phyloP scores from a whole-genome alignment of 2,329 filamentous ascomycete genomes.

The Phaeomoniella chlamydospora region DNA sequence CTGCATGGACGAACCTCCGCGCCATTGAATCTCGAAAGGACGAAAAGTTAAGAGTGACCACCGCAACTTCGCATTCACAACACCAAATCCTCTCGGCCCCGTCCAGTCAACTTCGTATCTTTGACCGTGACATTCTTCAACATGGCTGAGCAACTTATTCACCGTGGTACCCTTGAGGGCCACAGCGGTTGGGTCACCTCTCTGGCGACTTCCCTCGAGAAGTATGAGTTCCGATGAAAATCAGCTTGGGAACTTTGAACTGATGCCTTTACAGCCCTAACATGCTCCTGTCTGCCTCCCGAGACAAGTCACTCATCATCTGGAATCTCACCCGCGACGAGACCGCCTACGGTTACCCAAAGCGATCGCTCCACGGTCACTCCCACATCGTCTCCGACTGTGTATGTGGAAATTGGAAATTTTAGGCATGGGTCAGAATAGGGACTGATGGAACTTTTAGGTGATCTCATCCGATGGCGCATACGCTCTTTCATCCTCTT shows the following conservation, averaged over 20 bases:
- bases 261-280: constrained; percentile 57
- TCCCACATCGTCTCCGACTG: constrained; percentile 99
- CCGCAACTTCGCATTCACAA: background rate
- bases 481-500: constrained; percentile 96
- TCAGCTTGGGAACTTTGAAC: constrained; percentile 13
- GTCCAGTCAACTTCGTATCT: background rate
- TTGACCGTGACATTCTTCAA: constrained; percentile 14
- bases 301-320: constrained; percentile 99
- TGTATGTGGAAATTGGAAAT: constrained; percentile 47
- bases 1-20: background rate
- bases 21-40: background rate
- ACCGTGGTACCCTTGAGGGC: constrained; percentile 95
- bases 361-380: constrained; percentile 96
- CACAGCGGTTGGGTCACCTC: constrained; percentile 99
- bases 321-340: constrained; percentile 99
- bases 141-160: constrained; percentile 90
- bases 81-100: background rate
- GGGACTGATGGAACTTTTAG: constrained; percentile 29
- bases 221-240: constrained; percentile 45
- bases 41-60: background rate
- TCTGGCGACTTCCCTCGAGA: constrained; percentile 97
- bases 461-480: constrained; percentile 99
- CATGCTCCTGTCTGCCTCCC: constrained; percentile 95
- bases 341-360: constrained; percentile 95
- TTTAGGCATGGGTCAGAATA: background rate